phyloP scores from a whole-genome alignment of 768 basidiomycete species.

The Phylloporus sp. region DNA sequence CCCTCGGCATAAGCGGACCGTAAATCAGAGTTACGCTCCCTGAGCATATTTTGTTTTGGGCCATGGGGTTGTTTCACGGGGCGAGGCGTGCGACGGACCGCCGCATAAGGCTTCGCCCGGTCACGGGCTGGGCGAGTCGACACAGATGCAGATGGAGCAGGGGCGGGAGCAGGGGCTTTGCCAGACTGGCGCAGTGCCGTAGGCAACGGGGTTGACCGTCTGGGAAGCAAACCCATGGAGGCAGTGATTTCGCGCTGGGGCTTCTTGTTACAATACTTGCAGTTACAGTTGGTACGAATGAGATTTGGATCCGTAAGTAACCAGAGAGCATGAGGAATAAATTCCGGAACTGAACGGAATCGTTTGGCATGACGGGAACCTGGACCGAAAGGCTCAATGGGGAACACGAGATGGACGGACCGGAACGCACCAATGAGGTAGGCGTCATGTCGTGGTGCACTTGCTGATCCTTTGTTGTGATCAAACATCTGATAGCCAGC shows the following conservation, averaged over 20 bases:
- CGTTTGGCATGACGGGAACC: constrained; percentile 42
- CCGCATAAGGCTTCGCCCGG: constrained; percentile 37
- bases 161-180: constrained; percentile 16
- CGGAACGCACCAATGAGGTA: constrained; percentile 67
- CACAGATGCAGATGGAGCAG: constrained; percentile 18
- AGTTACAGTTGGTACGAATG: constrained; percentile 52
- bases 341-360: constrained; percentile 83
- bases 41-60: constrained; percentile 49
- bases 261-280: constrained; percentile 74
- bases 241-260: constrained; percentile 68
- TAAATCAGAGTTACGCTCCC: constrained; percentile 63
- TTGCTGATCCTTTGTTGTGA: constrained; percentile 63
- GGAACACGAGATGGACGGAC: neutral
- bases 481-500: constrained; percentile 66
- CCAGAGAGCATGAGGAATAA: constrained; percentile 82
- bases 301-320: constrained; percentile 53
- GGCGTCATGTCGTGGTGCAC: constrained; percentile 61
- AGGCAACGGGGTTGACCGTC: constrained; percentile 33
- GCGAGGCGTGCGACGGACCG: constrained; percentile 37
- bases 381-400: constrained; percentile 10
- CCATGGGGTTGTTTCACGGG: constrained; percentile 32
- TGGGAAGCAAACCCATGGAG: constrained; percentile 44
- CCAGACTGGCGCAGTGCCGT: constrained; percentile 15
- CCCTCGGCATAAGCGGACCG: constrained; percentile 50
- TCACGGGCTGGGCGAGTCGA: constrained; percentile 16